Conservation (phyloP, 202 grass and related monocot species). For the Bolboschoenoplectus hybrid region DNA sequence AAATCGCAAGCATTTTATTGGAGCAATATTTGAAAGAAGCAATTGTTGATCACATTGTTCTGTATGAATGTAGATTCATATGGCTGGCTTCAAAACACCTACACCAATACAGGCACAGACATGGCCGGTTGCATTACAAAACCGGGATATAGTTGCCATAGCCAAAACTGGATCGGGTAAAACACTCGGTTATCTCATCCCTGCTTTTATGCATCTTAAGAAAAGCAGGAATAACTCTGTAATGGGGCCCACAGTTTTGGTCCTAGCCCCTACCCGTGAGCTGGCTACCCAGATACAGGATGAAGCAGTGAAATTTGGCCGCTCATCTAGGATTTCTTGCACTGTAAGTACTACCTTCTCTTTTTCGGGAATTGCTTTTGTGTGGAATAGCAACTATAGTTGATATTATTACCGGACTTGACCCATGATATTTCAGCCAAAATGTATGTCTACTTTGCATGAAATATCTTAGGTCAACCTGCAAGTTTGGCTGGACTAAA, state of each 20-base stretch:
- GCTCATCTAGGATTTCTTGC: conserved; percentile 84
- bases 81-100: conserved; percentile 78
- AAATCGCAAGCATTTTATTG: conserved; percentile 10
- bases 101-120: conserved; percentile 98
- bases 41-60: conserved; percentile 39
- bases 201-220: conserved; percentile 96
- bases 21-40: conserved; percentile 1
- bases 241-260: conserved; percentile 82
- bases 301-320: conserved; percentile 91
- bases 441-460: background rate
- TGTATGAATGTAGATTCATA: conserved; percentile 64
- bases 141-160: conserved; percentile 92
- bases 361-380: conserved; percentile 31
- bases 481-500: background rate
- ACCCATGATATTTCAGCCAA: conserved; percentile 11
- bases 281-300: conserved; percentile 99
- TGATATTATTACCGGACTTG: background rate
- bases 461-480: background rate
- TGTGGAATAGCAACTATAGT: background rate
- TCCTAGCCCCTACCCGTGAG: conserved; percentile 88
- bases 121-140: conserved; percentile 93
- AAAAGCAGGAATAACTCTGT: conserved; percentile 70
- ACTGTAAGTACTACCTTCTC: conserved; percentile 63
- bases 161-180: conserved; percentile 98
- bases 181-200: conserved; percentile 93